A percentile compares a stretch with the other conserved stretches of the same genome.
phyloP scores from a whole-genome alignment of 2,329 filamentous ascomycete genomes.

The Fusarium begoniae region DNA sequence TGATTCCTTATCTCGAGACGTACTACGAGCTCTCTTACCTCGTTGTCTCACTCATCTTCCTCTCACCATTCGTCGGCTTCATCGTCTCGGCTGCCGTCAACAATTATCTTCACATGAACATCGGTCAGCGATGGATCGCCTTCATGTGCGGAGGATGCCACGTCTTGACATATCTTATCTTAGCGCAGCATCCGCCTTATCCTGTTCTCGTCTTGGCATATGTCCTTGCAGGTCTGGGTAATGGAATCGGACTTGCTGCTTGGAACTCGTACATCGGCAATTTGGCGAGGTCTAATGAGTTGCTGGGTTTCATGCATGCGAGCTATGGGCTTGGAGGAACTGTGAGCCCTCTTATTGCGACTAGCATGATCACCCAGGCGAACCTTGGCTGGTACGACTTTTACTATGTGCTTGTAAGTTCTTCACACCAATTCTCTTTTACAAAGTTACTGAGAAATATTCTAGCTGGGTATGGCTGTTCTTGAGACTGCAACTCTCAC shows the following conservation, averaged over 20 bases:
- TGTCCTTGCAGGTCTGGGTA: slow-evolving; percentile 74
- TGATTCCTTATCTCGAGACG: slow-evolving; percentile 36
- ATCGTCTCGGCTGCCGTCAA: slow-evolving; percentile 68
- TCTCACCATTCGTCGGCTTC: slow-evolving; percentile 74
- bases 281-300: slow-evolving; percentile 74
- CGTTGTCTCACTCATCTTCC: slow-evolving; percentile 71
- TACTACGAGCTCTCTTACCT: slow-evolving; percentile 72
- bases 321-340: slow-evolving; percentile 75
- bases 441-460: accelerated
- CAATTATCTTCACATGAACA: slow-evolving; percentile 52
- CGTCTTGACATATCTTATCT: slow-evolving; percentile 68
- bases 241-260: slow-evolving; percentile 68
- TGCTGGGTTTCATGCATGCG: slow-evolving; percentile 74
- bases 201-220: slow-evolving; percentile 72
- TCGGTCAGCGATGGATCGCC: slow-evolving; percentile 63
- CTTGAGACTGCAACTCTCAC: slow-evolving; percentile 48
- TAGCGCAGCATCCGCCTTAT: slow-evolving; percentile 73
- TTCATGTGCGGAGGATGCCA: slow-evolving; percentile 68
- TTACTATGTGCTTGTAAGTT: slow-evolving; percentile 66
- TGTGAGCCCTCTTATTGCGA: slow-evolving; percentile 74
- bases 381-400: slow-evolving; percentile 73
- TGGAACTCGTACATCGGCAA: slow-evolving; percentile 69
- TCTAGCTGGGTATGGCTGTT: slow-evolving; percentile 1
- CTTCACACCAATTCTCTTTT: accelerated
- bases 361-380: slow-evolving; percentile 72